Base-by-base conservation (phyloP, 169 alveolate genomes). In the Plasmodium fragile region DNA sequence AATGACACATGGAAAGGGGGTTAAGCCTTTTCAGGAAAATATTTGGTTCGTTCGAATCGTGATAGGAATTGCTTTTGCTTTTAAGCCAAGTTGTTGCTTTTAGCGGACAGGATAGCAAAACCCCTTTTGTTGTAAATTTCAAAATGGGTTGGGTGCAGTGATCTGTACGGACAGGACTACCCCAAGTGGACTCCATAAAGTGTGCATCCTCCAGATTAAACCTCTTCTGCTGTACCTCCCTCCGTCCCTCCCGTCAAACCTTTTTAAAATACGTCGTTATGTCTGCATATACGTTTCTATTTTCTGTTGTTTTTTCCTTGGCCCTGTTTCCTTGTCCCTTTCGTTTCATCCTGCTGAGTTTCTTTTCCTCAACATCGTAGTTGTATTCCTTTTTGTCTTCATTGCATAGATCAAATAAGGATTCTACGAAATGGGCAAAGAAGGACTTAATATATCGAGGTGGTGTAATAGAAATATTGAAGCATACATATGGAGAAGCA, bases 361-460 rank as follows among this genome's bases (percentile, higher is more conserved):
- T 59, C 93, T 75, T 85, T 85, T 85, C 93, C 36, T 85, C 93
- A 16, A 85, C 71, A n/a, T 85, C 93, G 82, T 85, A 85, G 36
- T 85, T 75, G 45, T 85, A 85, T 85, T 85, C 93, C 52, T 85
- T 85, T 22, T 85, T 85, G 45, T 85, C 93, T 75, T 85, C 93
- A 36, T 85, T 70, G 45, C 93, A 85, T 34, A 85, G 69, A 43
- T 85, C 93, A 55, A 85, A 85, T 73, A 85, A 16, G 70, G 93
- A 32, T 53, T 72, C 93, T 85, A 75, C 6, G 25, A 36, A 70
- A 65, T 28, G 13, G 55, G 65, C 73, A 71, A 43, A 43, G 28
- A 22, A 22, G 36, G 43, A 73, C 41, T 49, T 7, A n/a, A n/a
- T n/a, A 25, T 65, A 25, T 18, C 39, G 25, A 18, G 34, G 30